Percentiles rank a stretch among this genome's conserved stretches.
Conservation (phyloP, 768 basidiomycete species). For the Fibroporia radiculosa region DNA sequence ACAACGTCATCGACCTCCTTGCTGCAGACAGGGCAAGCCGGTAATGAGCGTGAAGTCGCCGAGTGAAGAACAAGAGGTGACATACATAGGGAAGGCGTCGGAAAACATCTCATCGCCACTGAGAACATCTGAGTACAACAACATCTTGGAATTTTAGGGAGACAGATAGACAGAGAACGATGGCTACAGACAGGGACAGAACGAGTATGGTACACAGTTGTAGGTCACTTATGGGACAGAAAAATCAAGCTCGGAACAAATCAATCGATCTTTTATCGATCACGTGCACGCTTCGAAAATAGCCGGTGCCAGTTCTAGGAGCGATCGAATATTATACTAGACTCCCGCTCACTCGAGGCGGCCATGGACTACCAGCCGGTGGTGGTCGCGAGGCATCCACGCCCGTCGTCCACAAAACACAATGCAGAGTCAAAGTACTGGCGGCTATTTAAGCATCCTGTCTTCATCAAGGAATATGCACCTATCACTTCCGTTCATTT, state of each 20-base stretch:
- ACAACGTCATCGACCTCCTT: conserved; percentile 72
- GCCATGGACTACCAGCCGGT: conserved; percentile 80
- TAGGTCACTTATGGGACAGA: conserved; percentile 11
- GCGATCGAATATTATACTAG: not conserved
- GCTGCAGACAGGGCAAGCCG: conserved; percentile 30
- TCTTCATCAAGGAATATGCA: conserved; percentile 96
- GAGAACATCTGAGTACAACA: conserved; percentile 70
- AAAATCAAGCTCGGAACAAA: conserved; percentile 6
- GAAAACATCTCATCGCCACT: conserved; percentile 87
- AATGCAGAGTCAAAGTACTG: conserved; percentile 75
- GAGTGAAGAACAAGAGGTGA: conserved; percentile 8
- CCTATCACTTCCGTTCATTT: conserved; percentile 95
- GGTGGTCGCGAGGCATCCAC: conserved; percentile 49
- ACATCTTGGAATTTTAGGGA: conserved; percentile 38
- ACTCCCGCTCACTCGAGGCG: not conserved
- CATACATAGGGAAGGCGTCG: conserved; percentile 84
- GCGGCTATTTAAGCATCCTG: conserved; percentile 82
- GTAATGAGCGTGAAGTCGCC: not conserved
- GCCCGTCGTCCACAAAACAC: conserved; percentile 51
- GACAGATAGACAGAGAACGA: conserved; percentile 14
- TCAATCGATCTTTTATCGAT: conserved; percentile 25
- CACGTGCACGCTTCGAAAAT: conserved; percentile 18
- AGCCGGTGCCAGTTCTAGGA: conserved; percentile 13
- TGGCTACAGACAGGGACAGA: conserved; percentile 14
- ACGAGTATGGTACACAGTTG: conserved; percentile 9